Base-by-base conservation (phyloP, 2,329 filamentous ascomycete genomes). In the Colletotrichum chlorophyti region DNA sequence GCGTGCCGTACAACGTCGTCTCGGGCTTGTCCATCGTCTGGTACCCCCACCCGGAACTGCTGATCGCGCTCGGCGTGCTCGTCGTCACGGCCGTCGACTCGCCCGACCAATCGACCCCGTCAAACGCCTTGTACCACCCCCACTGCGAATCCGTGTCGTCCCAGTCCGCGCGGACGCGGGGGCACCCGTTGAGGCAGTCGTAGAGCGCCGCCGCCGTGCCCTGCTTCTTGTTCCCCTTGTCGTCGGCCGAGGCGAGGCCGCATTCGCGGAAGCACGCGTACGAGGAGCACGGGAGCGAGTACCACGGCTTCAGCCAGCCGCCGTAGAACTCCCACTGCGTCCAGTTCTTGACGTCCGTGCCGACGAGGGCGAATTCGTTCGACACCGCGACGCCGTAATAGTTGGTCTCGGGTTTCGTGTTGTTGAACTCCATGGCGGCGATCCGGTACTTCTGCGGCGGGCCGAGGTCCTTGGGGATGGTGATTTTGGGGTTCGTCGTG, bases 181-280 rank as follows among this genome's bases (percentile, higher is more conserved):
- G 51, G 5, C 51, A 53, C 26, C 47, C 41, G n/a, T 53, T 53
- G 10, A 53, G 41, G 17, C 51, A 53, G 24, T 53, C 9, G 51
- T 17, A 53, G 8, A 53, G 26, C 6, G 17, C 51, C 0, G 51
- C 41, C 1, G 14, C 51, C 23, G 51, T 53, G 41, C 51, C 41
- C 14, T 38, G 41, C 17, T 31, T 46, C 41, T 24, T 47, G n/a
- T 53, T 53, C 24, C 51, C 41, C 2, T 53, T 11, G 6, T 35
- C 34, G 34, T 53, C 51, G 24, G 51, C 43, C 24, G 40, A 53
- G 10, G 31, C 47, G 8, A 53, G 51, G 27, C 51, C 51, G 41
- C 51, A 53, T 14, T 41, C 47, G 42, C 51, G 41, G 42, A 11
- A 53, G 42, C 51, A 53, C 19, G 15, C 5, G 41, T 47, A 47